Evolutionary conservation across 2,329 filamentous ascomycete genomes (phyloP), one percentile per base, ranked within the genome.

Genomic region (Lecanicillium sp.): DNA sequence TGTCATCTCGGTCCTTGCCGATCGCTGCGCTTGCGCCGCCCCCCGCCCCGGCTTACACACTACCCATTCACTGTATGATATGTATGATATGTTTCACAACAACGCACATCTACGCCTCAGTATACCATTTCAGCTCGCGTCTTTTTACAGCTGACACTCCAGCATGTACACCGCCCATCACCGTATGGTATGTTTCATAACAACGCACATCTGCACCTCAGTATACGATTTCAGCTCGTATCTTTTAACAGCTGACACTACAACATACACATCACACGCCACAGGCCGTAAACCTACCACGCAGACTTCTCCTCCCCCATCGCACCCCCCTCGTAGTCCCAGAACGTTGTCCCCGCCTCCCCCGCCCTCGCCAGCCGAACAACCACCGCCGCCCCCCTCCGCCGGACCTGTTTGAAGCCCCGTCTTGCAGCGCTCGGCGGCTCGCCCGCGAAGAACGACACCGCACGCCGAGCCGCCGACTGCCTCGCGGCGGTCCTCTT

Each of bases 391-490:
- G 37, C 30, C 5, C 30, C 45, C 21, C 44, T 9, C 50, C 52
- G 10, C 26, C 49, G 21, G 43, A 54, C 29, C 50, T 51, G 26
- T 59, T 57, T n/a, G n/a, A 15, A 55, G 56, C 3, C 39, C 50
- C 19, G 51, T 56, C 39, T 53, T 54, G 10, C 51, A 54, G 33
- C 55, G 52, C 5, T 52, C 53, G 0, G 54, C n/a, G 48, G 29
- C 49, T 59, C 29, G 50, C n/a, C 45, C 14, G 45, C 45, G 53
- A 55, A 58, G 40, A 47, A 58, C 9, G 32, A 50, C 10, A 57
- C 43, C 24, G 24, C 47, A 20, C n/a, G n/a, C n/a, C n/a, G 20
- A 10, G 12, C 14, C n/a, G 39, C 41, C 20, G 15, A 43, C 36
- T 30, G 20, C 40, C 10, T 36, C 15, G 20, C n/a, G 17, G 29